Evolutionary conservation across 139 green algal species (phyloP).

Genomic region (Klebsormidium nitens): DNA sequence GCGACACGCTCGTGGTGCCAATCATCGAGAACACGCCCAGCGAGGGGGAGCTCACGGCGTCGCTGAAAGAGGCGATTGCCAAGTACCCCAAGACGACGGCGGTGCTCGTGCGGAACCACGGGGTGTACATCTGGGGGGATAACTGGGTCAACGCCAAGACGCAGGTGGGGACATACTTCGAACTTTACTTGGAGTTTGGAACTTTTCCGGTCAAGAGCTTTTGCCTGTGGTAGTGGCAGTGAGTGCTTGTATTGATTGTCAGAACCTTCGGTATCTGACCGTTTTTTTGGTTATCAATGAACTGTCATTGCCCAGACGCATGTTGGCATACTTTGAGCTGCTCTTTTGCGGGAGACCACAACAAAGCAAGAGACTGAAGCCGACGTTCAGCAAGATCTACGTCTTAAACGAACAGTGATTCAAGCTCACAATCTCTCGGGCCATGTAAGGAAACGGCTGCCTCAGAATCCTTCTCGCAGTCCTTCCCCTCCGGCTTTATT

Average conservation of each 20-base stretch:
- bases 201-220: not conserved
- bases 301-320: not conserved
- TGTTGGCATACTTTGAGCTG: not conserved
- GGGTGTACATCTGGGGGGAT: conserved; percentile 46
- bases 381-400: no score
- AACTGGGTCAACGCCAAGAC: conserved; percentile 45
- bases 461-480: not conserved
- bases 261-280: no score
- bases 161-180: conserved; percentile 20
- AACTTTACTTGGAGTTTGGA: not conserved
- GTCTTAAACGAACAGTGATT: not conserved
- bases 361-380: no score
- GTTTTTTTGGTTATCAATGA: no score
- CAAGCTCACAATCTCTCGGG: not conserved
- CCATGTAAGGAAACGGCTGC: not conserved
- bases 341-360: no score
- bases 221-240: not conserved
- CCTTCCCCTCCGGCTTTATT: no score
- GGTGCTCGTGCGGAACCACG: conserved; percentile 43
- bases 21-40: conserved; percentile 97
- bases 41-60: conserved; percentile 91
- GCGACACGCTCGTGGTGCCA: conserved; percentile 73
- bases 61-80: conserved; percentile 64
- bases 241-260: not conserved
- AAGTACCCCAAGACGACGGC: conserved; percentile 63